A percentile compares a stretch with the other conserved stretches of the same genome.
Conservation (phyloP, 805 yeast species). For the Saccharomyces paradoxus region DNA sequence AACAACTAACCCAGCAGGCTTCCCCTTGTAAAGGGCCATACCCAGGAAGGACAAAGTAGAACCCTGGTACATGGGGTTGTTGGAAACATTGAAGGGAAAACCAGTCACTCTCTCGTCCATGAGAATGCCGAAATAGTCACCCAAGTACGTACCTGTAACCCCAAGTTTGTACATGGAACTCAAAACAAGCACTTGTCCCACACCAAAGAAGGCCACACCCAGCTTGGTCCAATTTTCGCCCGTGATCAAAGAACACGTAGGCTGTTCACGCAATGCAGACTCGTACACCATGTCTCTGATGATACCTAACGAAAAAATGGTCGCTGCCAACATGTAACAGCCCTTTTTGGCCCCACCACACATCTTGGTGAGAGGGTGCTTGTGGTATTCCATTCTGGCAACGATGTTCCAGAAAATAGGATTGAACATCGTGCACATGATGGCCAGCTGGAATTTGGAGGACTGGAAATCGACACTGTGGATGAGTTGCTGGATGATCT, state of each 20-base stretch:
- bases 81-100: slow-evolving; percentile 85
- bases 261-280: slow-evolving; percentile 63
- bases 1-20: slow-evolving; percentile 79
- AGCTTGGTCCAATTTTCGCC: slow-evolving; percentile 36
- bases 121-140: slow-evolving; percentile 94
- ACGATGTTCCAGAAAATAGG: slow-evolving; percentile 93
- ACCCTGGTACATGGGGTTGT: slow-evolving; percentile 97
- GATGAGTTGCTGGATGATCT: slow-evolving; percentile 7
- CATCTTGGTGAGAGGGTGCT: slow-evolving; percentile 66
- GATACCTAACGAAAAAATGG: slow-evolving; percentile 81
- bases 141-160: slow-evolving; percentile 91
- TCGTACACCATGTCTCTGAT: slow-evolving; percentile 71
- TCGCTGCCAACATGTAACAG: slow-evolving; percentile 73
- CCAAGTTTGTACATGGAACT: slow-evolving; percentile 89
- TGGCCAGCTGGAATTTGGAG: slow-evolving; percentile 34
- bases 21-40: slow-evolving; percentile 77
- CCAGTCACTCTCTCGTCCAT: slow-evolving; percentile 84
- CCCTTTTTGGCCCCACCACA: slow-evolving; percentile 65
- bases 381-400: slow-evolving; percentile 79
- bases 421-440: slow-evolving; percentile 73
- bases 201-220: slow-evolving; percentile 48
- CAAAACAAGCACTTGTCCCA: slow-evolving; percentile 75
- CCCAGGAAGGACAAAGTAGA: slow-evolving; percentile 85
- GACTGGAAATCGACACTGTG: slow-evolving; percentile 15
- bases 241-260: slow-evolving; percentile 48